phyloP scores from a whole-genome alignment of 257 asterid species.

The Nicotiana benthamiana region DNA sequence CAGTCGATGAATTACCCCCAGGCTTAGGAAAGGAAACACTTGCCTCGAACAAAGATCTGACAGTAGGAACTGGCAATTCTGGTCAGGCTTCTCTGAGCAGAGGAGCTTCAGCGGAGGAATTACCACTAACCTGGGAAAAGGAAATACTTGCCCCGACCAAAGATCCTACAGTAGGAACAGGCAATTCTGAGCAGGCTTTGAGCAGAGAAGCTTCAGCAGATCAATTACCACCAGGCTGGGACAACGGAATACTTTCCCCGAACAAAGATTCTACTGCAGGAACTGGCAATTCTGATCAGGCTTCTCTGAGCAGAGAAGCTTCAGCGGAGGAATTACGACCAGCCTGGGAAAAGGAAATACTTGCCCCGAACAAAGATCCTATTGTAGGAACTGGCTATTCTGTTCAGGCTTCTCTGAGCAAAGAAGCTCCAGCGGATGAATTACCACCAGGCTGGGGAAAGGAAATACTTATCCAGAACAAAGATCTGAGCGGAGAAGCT shows the following conservation, averaged over 20 bases:
- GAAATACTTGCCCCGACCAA: neutral
- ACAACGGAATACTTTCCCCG: neutral
- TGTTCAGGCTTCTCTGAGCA: neutral
- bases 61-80: neutral
- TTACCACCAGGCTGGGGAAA: neutral
- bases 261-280: neutral
- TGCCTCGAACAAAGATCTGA: neutral
- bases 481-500: neutral
- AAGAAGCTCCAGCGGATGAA: neutral
- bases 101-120: neutral
- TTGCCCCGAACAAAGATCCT: neutral
- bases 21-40: neutral
- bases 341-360: neutral
- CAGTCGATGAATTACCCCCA: neutral
- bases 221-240: constrained; percentile 1
- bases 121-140: neutral
- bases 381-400: constrained; percentile 13
- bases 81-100: neutral
- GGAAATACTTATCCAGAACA: neutral
- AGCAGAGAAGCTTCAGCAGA: neutral
- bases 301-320: neutral
- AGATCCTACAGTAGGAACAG: neutral
- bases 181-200: neutral
- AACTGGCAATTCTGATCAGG: neutral
- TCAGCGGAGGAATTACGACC: neutral